A percentile compares a stretch with the other conserved stretches of the same genome.
Conservation (phyloP, 352 stramenopile genomes). For the Globisporangium polare region DNA sequence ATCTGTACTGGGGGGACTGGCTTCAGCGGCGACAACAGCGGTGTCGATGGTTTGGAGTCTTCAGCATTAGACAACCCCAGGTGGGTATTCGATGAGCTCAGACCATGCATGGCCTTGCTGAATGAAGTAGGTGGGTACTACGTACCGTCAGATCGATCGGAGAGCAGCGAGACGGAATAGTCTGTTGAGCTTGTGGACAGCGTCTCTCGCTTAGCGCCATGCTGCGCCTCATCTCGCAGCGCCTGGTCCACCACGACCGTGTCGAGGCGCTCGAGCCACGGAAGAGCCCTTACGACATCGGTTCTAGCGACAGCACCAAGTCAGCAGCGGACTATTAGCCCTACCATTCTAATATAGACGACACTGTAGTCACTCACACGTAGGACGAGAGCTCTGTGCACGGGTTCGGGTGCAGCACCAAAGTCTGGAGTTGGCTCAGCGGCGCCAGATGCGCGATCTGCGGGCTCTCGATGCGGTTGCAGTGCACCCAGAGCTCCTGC, state of each 20-base stretch:
- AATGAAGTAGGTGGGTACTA: too few species aligned
- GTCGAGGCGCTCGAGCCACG: slow-evolving; percentile 53
- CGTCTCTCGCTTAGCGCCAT: slow-evolving; percentile 26
- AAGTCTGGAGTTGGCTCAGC: slow-evolving; percentile 35
- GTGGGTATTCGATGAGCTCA: too few species aligned
- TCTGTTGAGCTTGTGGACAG: slow-evolving; percentile 36
- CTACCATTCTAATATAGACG: too few species aligned
- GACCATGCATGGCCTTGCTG: too few species aligned
- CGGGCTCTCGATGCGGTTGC: slow-evolving; percentile 46
- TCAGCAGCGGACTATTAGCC: neutral
- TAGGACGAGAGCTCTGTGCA: slow-evolving; percentile 51
- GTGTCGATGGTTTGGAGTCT: neutral
- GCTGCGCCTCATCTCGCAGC: slow-evolving; percentile 40
- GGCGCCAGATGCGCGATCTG: slow-evolving; percentile 48
- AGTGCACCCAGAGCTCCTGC: slow-evolving; percentile 54
- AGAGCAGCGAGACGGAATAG: slow-evolving; percentile 30
- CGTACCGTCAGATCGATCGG: slow-evolving; percentile 19
- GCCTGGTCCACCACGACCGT: slow-evolving; percentile 35
- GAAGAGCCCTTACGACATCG: slow-evolving; percentile 33
- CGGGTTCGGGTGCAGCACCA: slow-evolving; percentile 69
- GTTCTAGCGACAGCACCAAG: slow-evolving; percentile 14
- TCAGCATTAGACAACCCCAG: neutral
- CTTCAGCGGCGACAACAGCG: neutral
- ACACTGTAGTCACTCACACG: slow-evolving; percentile 23
- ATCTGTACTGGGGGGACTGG: neutral